Evolutionary conservation across 176 grass and related monocot species (phyloP).

Genomic region (Oryza australiensis): DNA sequence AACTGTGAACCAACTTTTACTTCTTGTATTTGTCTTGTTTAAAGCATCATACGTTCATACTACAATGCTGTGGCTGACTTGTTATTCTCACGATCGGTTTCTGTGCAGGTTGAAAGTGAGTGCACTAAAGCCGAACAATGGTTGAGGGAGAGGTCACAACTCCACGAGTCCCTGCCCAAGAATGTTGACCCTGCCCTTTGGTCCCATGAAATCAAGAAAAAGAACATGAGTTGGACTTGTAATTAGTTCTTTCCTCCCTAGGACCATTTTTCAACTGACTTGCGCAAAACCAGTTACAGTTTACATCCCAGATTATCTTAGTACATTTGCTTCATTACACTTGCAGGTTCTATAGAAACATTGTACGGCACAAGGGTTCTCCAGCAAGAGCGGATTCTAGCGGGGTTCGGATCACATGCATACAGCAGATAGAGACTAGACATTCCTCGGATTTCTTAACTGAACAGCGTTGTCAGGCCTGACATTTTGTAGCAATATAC

Average conservation of each 20-base stretch:
- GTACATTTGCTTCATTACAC: slow-evolving; percentile 20
- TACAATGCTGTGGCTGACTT: slow-evolving; percentile 21
- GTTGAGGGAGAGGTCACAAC: slow-evolving; percentile 64
- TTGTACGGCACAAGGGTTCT: slow-evolving; percentile 44
- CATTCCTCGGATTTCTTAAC: slow-evolving; percentile 6
- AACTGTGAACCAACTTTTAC: slow-evolving; percentile 12
- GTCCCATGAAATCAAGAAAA: slow-evolving; percentile 75
- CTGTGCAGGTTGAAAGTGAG: slow-evolving; percentile 61
- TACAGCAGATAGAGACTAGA: slow-evolving; percentile 55
- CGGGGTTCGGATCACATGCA: slow-evolving; percentile 44
- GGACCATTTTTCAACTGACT: not conserved
- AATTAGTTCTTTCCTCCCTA: slow-evolving; percentile 39
- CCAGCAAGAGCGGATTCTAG: slow-evolving; percentile 56
- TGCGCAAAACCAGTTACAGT: slow-evolving; percentile 10
- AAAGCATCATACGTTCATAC: not conserved
- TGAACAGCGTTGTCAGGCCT: slow-evolving; percentile 14
- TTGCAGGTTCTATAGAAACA: slow-evolving; percentile 74
- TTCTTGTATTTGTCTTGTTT: not conserved
- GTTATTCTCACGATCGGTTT: slow-evolving; percentile 20
- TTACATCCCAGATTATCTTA: slow-evolving; percentile 34
- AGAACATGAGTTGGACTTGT: slow-evolving; percentile 73
- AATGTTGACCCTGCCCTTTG: slow-evolving; percentile 85
- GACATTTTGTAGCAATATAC: slow-evolving; percentile 50
- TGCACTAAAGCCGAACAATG: slow-evolving; percentile 84
- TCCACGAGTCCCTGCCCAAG: slow-evolving; percentile 77